A percentile compares a stretch with the other conserved stretches of the same genome.
Evolutionary conservation across 2,329 filamentous ascomycete species (phyloP).

Genomic region (Fusarium keratoplasticum): DNA sequence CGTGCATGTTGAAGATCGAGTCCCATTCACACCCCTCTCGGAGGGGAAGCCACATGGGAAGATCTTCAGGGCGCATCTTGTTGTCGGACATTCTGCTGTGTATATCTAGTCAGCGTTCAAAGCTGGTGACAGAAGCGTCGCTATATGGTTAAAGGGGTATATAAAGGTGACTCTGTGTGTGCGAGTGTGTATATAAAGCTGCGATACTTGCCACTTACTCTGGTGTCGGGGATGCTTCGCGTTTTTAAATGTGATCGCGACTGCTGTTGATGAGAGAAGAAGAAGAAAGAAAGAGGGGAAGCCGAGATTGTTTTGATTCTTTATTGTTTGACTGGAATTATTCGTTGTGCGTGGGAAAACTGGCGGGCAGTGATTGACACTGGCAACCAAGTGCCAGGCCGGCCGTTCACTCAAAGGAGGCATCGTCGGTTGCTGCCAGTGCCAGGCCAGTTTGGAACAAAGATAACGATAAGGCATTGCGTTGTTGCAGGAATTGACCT

Average conservation of each 20-base stretch:
- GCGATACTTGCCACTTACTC: not conserved
- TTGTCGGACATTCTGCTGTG: not conserved
- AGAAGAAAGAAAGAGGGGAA: not conserved
- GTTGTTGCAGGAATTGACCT: not conserved
- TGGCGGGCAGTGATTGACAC: not conserved
- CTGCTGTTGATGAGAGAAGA: not conserved
- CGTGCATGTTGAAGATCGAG: conserved; percentile 9
- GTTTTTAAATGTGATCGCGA: not conserved
- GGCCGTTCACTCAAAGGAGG: not conserved
- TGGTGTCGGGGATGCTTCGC: not conserved
- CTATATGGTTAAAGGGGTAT: not conserved
- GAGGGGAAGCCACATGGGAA: conserved; percentile 17
- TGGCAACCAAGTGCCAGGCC: not conserved
- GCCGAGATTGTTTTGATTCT: not conserved
- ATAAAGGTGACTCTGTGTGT: not conserved
- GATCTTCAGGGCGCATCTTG: conserved; percentile 5
- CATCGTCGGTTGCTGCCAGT: not conserved
- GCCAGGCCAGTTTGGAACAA: not conserved
- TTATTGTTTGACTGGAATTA: not conserved
- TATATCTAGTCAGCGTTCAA: not conserved
- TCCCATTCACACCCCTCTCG: conserved; percentile 16
- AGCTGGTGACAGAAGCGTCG: not conserved
- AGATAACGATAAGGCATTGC: not conserved
- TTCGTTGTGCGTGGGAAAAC: conserved; percentile 12
- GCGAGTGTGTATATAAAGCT: not conserved